Evolutionary conservation across 768 basidiomycete genomes (phyloP).

Genomic region (Crassisporium funariophilum): DNA sequence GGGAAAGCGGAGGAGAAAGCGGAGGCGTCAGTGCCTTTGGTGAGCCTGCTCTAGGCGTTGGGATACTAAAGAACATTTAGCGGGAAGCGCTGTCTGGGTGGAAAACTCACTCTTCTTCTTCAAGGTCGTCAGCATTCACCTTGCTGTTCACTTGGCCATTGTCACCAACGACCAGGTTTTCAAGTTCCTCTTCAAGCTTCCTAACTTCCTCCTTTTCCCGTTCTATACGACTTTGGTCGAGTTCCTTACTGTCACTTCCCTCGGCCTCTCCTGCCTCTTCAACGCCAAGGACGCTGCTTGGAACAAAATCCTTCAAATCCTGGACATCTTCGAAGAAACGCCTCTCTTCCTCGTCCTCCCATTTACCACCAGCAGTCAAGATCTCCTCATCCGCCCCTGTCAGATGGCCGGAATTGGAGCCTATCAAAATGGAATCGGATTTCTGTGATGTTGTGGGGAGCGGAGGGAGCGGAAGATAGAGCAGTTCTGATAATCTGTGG

Average conservation of each 20-base stretch:
- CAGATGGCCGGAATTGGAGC: conserved; percentile 41
- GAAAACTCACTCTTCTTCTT: conserved; percentile 47
- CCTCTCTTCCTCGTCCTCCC: conserved; percentile 98
- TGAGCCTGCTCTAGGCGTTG: conserved; percentile 70
- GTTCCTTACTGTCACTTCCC: conserved; percentile 50
- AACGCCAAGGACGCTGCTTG: conserved; percentile 82
- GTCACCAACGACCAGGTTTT: too few species aligned
- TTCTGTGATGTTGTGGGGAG: conserved; percentile 85
- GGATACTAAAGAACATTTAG: conserved; percentile 29
- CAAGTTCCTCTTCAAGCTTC: conserved; percentile 78
- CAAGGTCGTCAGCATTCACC: conserved; percentile 23
- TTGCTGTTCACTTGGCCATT: conserved; percentile 26
- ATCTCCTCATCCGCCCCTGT: conserved; percentile 59
- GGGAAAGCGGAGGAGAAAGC: conserved; percentile 66
- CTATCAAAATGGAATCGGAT: conserved; percentile 80
- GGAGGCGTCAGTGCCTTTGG: conserved; percentile 64
- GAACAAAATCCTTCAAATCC: conserved; percentile 91
- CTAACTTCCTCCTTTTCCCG: conserved; percentile 69
- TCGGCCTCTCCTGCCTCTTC: conserved; percentile 43
- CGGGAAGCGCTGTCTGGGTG: conserved; percentile 18
- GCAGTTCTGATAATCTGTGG: conserved; percentile 83
- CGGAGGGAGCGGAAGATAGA: conserved; percentile 77
- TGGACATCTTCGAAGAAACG: conserved; percentile 92
- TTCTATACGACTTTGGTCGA: conserved; percentile 52
- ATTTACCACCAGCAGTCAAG: conserved; percentile 71